Percentiles rank a stretch among this genome's conserved stretches.
These are phyloP conservation scores for Rickenella mellea DNA, from an alignment of 768 basidiomycete genomes.

Conservation along the genomic window DNA sequence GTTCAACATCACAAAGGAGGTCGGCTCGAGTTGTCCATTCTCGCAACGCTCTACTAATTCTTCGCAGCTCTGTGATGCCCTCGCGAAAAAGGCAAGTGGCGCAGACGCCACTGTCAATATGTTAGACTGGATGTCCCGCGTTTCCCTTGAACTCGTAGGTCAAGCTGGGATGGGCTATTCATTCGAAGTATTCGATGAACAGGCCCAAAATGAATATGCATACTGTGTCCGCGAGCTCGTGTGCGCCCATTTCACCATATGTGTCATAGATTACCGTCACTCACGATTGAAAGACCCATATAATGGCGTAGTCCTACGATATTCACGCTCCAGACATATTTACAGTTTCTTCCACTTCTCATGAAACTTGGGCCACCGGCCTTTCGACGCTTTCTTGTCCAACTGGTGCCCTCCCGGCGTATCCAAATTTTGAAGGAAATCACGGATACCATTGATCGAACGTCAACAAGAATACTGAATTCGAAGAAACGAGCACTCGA, in stretches of 20 bases:
- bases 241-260: slow-evolving; percentile 2
- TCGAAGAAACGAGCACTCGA: slow-evolving; percentile 26
- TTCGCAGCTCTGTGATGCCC: slow-evolving; percentile 2
- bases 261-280: too few relatives aligned
- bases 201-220: slow-evolving; percentile 9
- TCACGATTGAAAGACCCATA: neutral
- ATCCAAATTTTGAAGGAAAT: slow-evolving; percentile 24
- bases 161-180: slow-evolving; percentile 15
- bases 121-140: slow-evolving; percentile 9
- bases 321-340: slow-evolving; percentile 4
- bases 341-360: slow-evolving; percentile 9
- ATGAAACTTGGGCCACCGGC: slow-evolving; percentile 9
- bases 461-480: slow-evolving; percentile 25
- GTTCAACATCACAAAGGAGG: too few relatives aligned
- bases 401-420: slow-evolving; percentile 21
- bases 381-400: slow-evolving; percentile 24
- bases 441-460: slow-evolving; percentile 24
- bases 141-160: slow-evolving; percentile 14
- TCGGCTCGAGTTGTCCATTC: too few relatives aligned
- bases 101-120: slow-evolving; percentile 10
- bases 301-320: slow-evolving; percentile 6
- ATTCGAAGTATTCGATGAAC: slow-evolving; percentile 9
- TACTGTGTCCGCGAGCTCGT: slow-evolving; percentile 13
- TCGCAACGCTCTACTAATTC: too few relatives aligned
- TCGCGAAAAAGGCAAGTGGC: neutral